Evolutionary conservation across 2,329 filamentous ascomycete genomes (phyloP).

Genomic region (Aspergillus sclerotialis): DNA sequence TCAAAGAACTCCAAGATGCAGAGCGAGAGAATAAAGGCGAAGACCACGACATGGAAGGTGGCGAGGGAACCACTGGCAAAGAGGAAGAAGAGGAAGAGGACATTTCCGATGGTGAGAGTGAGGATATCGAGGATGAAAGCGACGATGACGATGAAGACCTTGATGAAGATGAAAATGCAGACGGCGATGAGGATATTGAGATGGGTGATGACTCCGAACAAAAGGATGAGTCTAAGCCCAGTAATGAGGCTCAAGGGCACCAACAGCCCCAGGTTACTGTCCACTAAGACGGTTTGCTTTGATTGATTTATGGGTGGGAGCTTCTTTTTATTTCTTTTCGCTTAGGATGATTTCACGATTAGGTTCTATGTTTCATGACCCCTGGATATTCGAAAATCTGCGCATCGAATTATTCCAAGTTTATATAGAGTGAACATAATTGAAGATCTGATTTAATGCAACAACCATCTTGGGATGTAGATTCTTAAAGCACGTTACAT

Average conservation of each 20-base stretch:
- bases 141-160: conserved; percentile 65
- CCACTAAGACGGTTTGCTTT: conserved; percentile 24
- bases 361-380: conserved; percentile 23
- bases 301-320: not conserved
- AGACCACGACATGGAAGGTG: conserved; percentile 70
- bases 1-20: conserved; percentile 44
- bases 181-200: conserved; percentile 51
- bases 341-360: conserved; percentile 23
- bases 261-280: conserved; percentile 40
- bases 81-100: conserved; percentile 54
- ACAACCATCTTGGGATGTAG: no score
- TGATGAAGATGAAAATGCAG: conserved; percentile 56
- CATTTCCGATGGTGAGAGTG: conserved; percentile 67
- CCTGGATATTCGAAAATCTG: no score
- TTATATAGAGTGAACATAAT: conserved; percentile 20
- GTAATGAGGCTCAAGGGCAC: conserved; percentile 21
- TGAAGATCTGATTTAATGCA: conserved; percentile 1
- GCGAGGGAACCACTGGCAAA: conserved; percentile 47
- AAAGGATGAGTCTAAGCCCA: conserved; percentile 22
- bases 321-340: conserved; percentile 7
- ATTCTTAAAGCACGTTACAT: no score
- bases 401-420: no score
- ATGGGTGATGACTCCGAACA: conserved; percentile 49
- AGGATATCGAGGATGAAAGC: conserved; percentile 72
- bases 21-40: conserved; percentile 42